These are phyloP conservation scores for Zizania palustris DNA, from an alignment of 202 grass and related monocot species.

Conservation along the genomic window DNA sequence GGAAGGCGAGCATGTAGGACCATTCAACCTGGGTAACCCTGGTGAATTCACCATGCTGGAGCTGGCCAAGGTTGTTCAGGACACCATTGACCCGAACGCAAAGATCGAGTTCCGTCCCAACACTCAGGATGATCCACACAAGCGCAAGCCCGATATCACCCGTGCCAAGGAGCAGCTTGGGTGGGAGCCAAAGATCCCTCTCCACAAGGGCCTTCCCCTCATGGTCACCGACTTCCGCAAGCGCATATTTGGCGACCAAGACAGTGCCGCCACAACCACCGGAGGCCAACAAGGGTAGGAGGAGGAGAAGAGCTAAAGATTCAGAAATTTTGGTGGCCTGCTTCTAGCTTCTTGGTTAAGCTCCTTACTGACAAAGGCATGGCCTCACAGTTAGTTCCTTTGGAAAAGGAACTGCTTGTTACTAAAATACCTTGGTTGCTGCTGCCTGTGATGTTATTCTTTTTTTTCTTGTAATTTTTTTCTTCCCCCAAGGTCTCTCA, in stretches of 20 bases:
- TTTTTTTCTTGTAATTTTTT: conserved; percentile 44
- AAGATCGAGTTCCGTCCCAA: conserved; percentile 75
- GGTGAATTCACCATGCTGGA: conserved; percentile 92
- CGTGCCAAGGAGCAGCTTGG: conserved; percentile 67
- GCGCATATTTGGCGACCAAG: conserved; percentile 72
- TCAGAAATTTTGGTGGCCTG: conserved; percentile 58
- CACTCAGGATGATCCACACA: conserved; percentile 90
- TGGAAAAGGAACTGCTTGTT: conserved; percentile 5
- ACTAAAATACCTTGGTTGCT: conserved; percentile 46
- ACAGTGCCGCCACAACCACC: not conserved
- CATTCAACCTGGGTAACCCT: conserved; percentile 86
- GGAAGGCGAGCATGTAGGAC: conserved; percentile 75
- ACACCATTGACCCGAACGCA: conserved; percentile 82
- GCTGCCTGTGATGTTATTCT: conserved; percentile 51
- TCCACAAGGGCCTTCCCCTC: conserved; percentile 68
- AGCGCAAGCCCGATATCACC: conserved; percentile 85
- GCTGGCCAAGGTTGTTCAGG: conserved; percentile 86
- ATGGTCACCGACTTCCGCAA: conserved; percentile 85
- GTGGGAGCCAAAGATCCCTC: conserved; percentile 74
- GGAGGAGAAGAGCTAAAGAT: not conserved
- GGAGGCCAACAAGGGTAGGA: conserved; percentile 49
- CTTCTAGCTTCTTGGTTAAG: conserved; percentile 51
- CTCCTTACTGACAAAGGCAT: conserved; percentile 46
- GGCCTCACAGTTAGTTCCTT: conserved; percentile 38
- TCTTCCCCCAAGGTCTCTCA: not conserved